Evolutionary conservation across 2,329 filamentous ascomycete species (phyloP).

Genomic region (Fusarium piperis): DNA sequence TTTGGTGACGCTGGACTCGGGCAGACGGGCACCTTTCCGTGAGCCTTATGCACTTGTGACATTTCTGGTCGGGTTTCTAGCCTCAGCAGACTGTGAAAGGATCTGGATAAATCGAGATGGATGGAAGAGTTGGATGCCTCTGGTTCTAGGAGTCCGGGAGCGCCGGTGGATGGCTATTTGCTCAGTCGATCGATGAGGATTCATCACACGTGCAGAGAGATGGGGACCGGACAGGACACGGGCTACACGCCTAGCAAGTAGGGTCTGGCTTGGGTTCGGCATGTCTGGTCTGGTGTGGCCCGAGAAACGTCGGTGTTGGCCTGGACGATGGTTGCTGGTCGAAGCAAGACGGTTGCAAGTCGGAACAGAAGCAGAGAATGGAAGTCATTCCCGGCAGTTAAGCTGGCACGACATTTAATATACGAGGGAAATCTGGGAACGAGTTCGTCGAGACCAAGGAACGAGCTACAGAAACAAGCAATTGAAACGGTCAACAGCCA

Average conservation of each 20-base stretch:
- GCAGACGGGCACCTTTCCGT: not conserved
- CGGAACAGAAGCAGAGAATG: constrained; percentile 10
- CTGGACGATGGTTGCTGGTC: not conserved
- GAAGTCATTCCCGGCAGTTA: constrained; percentile 19
- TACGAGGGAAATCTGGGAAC: constrained; percentile 27
- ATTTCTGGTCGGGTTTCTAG: constrained; percentile 21
- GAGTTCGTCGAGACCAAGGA: constrained; percentile 16
- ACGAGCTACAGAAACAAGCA: constrained; percentile 15
- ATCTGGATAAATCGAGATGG: constrained; percentile 26
- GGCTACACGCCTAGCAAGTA: not conserved
- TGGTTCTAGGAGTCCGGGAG: constrained; percentile 6
- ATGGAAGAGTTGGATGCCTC: constrained; percentile 3
- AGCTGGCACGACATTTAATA: constrained; percentile 25
- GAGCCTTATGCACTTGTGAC: constrained; percentile 17
- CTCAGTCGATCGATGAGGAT: not conserved
- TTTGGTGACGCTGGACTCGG: not conserved
- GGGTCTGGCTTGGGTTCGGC: constrained; percentile 8
- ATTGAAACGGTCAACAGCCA: constrained; percentile 11
- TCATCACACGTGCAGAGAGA: constrained; percentile 28
- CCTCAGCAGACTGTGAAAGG: constrained; percentile 11
- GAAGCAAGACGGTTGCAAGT: not conserved
- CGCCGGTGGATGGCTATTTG: constrained; percentile 11
- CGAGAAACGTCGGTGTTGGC: constrained; percentile 3
- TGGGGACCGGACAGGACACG: constrained; percentile 18
- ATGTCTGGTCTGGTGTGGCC: constrained; percentile 17